phyloP scores from a whole-genome alignment of 2,329 filamentous ascomycete genomes.

The Falciphora oryzae region DNA sequence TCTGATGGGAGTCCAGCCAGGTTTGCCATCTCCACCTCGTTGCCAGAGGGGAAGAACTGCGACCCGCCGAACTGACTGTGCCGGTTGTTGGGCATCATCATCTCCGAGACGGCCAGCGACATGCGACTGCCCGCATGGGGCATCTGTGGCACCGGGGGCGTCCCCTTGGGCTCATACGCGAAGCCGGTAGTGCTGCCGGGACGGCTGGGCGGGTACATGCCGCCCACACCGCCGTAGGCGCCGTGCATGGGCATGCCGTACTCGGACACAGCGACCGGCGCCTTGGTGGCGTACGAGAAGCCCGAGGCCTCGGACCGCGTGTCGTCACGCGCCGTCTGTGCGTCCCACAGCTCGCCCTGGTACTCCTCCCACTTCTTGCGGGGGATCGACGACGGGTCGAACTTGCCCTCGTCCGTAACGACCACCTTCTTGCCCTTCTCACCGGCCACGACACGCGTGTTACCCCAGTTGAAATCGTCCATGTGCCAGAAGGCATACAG shows the following conservation, averaged over 20 bases:
- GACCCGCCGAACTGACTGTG: conserved; percentile 57
- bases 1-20: conserved; percentile 76
- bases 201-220: conserved; percentile 43
- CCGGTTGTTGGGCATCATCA: conserved; percentile 39
- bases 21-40: conserved; percentile 66
- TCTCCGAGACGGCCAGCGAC: conserved; percentile 73
- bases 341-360: conserved; percentile 95
- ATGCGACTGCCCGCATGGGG: conserved; percentile 50
- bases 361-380: conserved; percentile 99
- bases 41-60: conserved; percentile 44
- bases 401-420: conserved; percentile 95
- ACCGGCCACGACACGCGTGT: conserved; percentile 93
- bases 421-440: conserved; percentile 90
- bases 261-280: conserved; percentile 53
- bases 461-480: conserved; percentile 99
- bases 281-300: conserved; percentile 89
- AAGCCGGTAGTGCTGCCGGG: conserved; percentile 49
- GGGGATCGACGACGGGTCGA: conserved; percentile 86
- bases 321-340: conserved; percentile 78
- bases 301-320: conserved; percentile 84
- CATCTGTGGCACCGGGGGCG: conserved; percentile 43
- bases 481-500: conserved; percentile 98
- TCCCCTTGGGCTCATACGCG: conserved; percentile 39
- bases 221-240: conserved; percentile 46
- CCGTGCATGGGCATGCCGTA: conserved; percentile 53